A percentile compares a stretch with the other conserved stretches of the same genome.
These are phyloP conservation scores for Coniosporium uncinatum DNA, from an alignment of 2,329 filamentous ascomycete species.

Conservation along the genomic window DNA sequence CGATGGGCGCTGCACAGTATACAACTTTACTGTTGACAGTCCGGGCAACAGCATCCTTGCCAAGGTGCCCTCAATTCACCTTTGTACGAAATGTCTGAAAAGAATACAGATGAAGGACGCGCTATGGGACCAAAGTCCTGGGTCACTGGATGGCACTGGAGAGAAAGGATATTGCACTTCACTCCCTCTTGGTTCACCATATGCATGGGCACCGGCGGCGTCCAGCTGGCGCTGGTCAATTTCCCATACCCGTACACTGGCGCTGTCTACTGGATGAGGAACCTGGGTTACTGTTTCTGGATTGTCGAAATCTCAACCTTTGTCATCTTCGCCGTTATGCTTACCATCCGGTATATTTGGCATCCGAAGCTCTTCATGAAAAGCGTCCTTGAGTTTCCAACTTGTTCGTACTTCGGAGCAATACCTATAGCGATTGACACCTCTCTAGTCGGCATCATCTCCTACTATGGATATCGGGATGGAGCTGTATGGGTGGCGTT, in stretches of 20 bases:
- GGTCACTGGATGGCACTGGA: too few species aligned
- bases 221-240: background rate
- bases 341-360: constrained; percentile 8
- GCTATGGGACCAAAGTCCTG: too few species aligned
- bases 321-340: constrained; percentile 11
- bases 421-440: constrained; percentile 4
- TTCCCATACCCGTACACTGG: constrained; percentile 3
- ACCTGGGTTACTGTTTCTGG: constrained; percentile 1
- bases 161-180: background rate
- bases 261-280: constrained; percentile 4
- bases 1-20: too few species aligned
- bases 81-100: too few species aligned
- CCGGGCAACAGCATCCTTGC: too few species aligned
- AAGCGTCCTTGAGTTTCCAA: constrained; percentile 5
- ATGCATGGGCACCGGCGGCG: background rate
- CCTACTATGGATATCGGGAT: constrained; percentile 12
- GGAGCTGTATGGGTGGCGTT: constrained; percentile 12
- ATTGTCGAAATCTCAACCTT: constrained; percentile 13
- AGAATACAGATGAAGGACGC: too few species aligned
- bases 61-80: too few species aligned
- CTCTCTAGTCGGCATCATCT: constrained; percentile 13
- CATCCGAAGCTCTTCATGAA: constrained; percentile 11
- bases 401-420: background rate
- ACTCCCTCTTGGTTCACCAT: background rate
- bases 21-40: too few species aligned